These are phyloP conservation scores for Mortierella sp. DNA, from an alignment of 371 early-diverging fungal genomes.

Conservation along the genomic window DNA sequence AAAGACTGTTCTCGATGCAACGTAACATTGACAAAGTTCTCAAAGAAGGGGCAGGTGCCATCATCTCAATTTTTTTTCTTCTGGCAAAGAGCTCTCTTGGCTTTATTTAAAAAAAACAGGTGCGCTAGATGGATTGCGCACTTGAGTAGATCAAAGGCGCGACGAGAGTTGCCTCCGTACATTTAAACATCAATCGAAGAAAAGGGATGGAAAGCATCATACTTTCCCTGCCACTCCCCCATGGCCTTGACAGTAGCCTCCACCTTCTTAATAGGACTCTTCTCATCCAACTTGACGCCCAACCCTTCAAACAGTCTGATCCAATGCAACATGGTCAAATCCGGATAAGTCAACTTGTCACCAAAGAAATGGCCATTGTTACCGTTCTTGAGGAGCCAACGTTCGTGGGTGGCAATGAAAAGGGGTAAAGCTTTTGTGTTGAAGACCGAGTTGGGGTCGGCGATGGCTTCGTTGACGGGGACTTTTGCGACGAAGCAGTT, in stretches of 20 bases:
- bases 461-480: constrained; percentile 24
- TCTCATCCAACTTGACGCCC: constrained; percentile 28
- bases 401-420: constrained; percentile 31
- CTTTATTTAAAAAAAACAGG: too few relatives aligned
- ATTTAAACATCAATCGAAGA: constrained; percentile 15
- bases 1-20: too few relatives aligned
- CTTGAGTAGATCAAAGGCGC: too few relatives aligned
- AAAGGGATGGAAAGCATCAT: constrained; percentile 32
- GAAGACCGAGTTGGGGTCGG: constrained; percentile 23
- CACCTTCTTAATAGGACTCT: constrained; percentile 30
- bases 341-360: constrained; percentile 25
- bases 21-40: too few relatives aligned
- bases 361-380: constrained; percentile 54
- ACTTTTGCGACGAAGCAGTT: constrained; percentile 19
- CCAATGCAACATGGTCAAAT: constrained; percentile 44
- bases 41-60: too few relatives aligned
- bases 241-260: constrained; percentile 13
- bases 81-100: too few relatives aligned
- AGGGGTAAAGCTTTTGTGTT: constrained; percentile 30
- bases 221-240: constrained; percentile 39
- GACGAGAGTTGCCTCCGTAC: too few relatives aligned
- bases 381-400: constrained; percentile 45
- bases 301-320: constrained; percentile 20
- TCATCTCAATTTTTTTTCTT: too few relatives aligned
- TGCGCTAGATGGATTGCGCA: too few relatives aligned